Conservation (phyloP, 441 rosid genomes). For the Omphalea diandra region DNA sequence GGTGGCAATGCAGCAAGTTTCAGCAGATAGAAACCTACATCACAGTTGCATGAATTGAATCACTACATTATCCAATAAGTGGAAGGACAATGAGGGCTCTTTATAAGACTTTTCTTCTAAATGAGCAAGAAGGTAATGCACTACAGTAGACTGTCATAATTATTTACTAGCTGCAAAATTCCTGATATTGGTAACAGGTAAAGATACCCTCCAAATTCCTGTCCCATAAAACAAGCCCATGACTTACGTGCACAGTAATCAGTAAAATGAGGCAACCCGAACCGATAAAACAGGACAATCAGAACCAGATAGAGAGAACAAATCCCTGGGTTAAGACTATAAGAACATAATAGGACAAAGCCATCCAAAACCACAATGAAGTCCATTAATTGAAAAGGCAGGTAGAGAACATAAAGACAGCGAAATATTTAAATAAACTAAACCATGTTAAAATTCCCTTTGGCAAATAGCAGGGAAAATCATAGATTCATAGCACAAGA, state of each 20-base stretch:
- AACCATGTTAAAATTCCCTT: not conserved
- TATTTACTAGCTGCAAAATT: no score
- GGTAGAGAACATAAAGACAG: not conserved
- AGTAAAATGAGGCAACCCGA: not conserved
- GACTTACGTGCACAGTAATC: not conserved
- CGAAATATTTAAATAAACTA: not conserved
- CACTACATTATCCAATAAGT: constrained; percentile 7
- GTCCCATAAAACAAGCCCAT: not conserved
- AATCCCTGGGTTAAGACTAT: not conserved
- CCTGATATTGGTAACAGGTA: not conserved
- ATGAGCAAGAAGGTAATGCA: constrained; percentile 15
- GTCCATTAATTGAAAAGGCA: not conserved
- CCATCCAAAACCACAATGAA: not conserved
- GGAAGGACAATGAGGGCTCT: not conserved
- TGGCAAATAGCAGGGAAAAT: not conserved
- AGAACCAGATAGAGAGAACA: not conserved
- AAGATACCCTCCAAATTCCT: not conserved
- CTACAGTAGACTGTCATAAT: not conserved
- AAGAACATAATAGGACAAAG: not conserved
- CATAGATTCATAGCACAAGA: not conserved
- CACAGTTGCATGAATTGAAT: constrained; percentile 7
- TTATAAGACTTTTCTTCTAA: not conserved
- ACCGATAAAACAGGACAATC: not conserved
- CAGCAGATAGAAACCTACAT: constrained; percentile 30
- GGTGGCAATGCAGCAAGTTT: constrained; percentile 31